Conservation (phyloP, 2,329 filamentous ascomycete genomes). For the Geosmithia morbida region DNA sequence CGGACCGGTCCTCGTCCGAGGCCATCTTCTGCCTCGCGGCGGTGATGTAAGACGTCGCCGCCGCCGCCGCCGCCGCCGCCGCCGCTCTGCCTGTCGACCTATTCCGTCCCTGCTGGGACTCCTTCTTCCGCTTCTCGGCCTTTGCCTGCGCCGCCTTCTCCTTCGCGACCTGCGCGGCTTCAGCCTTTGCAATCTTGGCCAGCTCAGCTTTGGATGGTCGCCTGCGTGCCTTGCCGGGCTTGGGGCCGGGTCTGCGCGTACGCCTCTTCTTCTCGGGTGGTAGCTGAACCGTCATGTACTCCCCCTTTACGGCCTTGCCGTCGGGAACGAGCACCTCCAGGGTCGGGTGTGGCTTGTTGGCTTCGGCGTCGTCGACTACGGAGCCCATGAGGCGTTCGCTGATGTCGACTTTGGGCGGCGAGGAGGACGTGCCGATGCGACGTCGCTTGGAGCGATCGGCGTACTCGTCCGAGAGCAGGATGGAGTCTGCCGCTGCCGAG, state of each 20-base stretch:
- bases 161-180: neutral
- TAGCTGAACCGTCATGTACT: neutral
- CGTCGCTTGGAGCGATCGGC: neutral
- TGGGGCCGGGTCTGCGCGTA: neutral
- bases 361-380: neutral
- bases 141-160: neutral
- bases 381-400: neutral
- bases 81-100: too few relatives aligned
- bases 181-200: neutral
- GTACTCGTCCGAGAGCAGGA: neutral
- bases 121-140: too few relatives aligned
- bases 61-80: too few relatives aligned
- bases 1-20: too few relatives aligned
- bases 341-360: neutral
- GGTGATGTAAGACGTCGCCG: too few relatives aligned
- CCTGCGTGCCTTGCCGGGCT: neutral
- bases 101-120: too few relatives aligned
- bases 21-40: too few relatives aligned
- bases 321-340: neutral
- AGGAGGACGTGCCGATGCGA: neutral
- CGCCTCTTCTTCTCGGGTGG: neutral
- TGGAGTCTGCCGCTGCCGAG: neutral
- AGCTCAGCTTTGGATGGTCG: neutral
- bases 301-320: neutral
- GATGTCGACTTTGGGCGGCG: neutral